Conservation (phyloP, 768 basidiomycete genomes). For the Auricularia heimuer region DNA sequence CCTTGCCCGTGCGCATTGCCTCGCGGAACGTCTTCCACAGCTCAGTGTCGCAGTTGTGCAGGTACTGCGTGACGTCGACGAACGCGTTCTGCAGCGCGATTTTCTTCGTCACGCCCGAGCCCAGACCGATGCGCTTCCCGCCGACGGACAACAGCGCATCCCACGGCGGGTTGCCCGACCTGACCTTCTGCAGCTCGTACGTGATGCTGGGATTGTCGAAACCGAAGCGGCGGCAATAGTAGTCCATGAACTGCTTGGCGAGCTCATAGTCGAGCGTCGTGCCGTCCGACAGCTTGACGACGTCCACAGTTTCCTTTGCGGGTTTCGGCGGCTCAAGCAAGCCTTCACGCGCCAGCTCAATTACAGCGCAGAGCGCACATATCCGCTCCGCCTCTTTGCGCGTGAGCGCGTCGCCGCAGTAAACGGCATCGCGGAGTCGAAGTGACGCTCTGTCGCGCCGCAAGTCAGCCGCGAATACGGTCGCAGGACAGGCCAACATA, state of each 20-base stretch:
- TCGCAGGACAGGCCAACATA: not conserved
- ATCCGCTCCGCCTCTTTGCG: slow-evolving; percentile 62
- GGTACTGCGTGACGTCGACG: slow-evolving; percentile 79
- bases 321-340: not conserved
- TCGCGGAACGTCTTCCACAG: slow-evolving; percentile 67
- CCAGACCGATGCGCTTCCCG: slow-evolving; percentile 75
- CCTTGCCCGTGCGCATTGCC: slow-evolving; percentile 52
- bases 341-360: slow-evolving; percentile 40
- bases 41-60: slow-evolving; percentile 71
- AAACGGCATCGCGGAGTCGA: not conserved
- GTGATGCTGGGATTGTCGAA: slow-evolving; percentile 67
- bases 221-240: slow-evolving; percentile 73
- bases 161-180: slow-evolving; percentile 33
- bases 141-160: slow-evolving; percentile 69
- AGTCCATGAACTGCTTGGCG: slow-evolving; percentile 89
- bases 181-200: slow-evolving; percentile 30
- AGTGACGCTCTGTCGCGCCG: not conserved
- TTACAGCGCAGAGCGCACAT: slow-evolving; percentile 64
- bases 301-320: slow-evolving; percentile 11
- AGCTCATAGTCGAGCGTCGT: slow-evolving; percentile 54
- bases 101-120: slow-evolving; percentile 61
- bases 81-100: slow-evolving; percentile 60
- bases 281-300: slow-evolving; percentile 48
- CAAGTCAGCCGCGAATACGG: not conserved
- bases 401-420: slow-evolving; percentile 45